Evolutionary conservation across 1,139 yeast species (phyloP).

Genomic region (Cylindricascospora bacillispora): DNA sequence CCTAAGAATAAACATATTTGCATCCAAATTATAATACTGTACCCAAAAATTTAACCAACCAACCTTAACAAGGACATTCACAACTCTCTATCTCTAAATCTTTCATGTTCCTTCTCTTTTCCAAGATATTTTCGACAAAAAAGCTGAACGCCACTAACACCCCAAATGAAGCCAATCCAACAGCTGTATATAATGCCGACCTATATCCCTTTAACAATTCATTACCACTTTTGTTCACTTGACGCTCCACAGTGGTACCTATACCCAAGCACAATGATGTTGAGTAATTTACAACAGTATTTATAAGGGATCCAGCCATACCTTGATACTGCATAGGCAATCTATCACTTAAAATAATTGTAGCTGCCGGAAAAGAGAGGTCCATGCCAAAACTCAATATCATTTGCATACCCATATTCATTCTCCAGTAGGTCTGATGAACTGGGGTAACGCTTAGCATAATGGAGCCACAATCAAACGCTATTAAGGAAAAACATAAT

Average conservation of each 20-base stretch:
- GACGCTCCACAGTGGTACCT: conserved; percentile 36
- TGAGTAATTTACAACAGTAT: conserved; percentile 43
- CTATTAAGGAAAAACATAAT: conserved; percentile 32
- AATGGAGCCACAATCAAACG: conserved; percentile 36
- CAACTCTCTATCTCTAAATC: no score
- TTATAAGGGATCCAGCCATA: conserved; percentile 46
- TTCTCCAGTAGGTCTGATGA: conserved; percentile 34
- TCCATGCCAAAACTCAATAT: conserved; percentile 48
- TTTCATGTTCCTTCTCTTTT: no score
- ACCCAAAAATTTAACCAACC: no score
- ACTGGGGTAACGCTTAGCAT: conserved; percentile 39
- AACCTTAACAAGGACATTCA: no score
- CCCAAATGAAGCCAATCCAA: conserved; percentile 17
- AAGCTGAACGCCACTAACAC: neutral
- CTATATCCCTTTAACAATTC: conserved; percentile 30
- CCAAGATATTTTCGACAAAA: no score
- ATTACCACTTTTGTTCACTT: conserved; percentile 22
- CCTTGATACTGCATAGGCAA: conserved; percentile 43
- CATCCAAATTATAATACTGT: no score
- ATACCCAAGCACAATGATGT: conserved; percentile 42
- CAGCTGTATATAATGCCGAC: conserved; percentile 31
- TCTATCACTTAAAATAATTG: conserved; percentile 38
- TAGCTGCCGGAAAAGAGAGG: conserved; percentile 44
- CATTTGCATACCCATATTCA: conserved; percentile 37
- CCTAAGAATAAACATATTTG: no score